Base-by-base conservation (phyloP, 306 rosid genomes). In the Rosa rugosa region DNA sequence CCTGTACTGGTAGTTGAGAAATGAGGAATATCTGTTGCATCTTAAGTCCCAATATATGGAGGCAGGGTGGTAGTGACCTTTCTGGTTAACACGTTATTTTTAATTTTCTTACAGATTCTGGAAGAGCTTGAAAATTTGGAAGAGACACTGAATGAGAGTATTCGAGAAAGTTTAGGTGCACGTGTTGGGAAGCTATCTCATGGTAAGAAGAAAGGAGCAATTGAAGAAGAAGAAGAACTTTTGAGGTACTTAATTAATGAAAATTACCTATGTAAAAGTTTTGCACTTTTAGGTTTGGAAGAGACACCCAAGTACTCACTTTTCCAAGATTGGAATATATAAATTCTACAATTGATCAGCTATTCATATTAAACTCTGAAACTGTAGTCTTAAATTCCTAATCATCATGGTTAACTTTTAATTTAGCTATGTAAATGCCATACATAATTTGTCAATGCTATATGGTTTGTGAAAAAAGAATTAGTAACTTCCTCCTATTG, bases 51-150 rank as follows among this genome's bases (percentile, higher is more conserved):
- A 36, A n/a, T 22, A 59, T 59, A 10, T 22, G 16, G 17, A n/a
- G 65, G 66, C 47, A 51, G 41, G 36, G 23, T 20, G 1, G 9
- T 11, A 12, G 65, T 44, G 50, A 34, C 34, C 67, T 18, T 73
- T 74, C 40, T 22, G 38, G 22, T 23, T 59, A 23, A 59, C 69
- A 42, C 22, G 40, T 41, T 75, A 42, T 59, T 23, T 75, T 22
- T 0, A 22, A 36, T 50, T 25, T 53, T 76, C 77, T 80, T 47
- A 44, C 75, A 95, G 99, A 79, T 92, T 71, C 2, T 91, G 86
- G 99, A 95, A 89, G 99, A 92, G 88, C 94, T 95, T 77, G 99
- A 95, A 83, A 95, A 86, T 85, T 85, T 95, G 95, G 99, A 95
- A 78, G 99, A 95, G 86, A 95, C 99, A 7, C 81, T 95, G 80